Conservation (phyloP, 768 basidiomycete species). For the Pilatotrama ljubarskyi region DNA sequence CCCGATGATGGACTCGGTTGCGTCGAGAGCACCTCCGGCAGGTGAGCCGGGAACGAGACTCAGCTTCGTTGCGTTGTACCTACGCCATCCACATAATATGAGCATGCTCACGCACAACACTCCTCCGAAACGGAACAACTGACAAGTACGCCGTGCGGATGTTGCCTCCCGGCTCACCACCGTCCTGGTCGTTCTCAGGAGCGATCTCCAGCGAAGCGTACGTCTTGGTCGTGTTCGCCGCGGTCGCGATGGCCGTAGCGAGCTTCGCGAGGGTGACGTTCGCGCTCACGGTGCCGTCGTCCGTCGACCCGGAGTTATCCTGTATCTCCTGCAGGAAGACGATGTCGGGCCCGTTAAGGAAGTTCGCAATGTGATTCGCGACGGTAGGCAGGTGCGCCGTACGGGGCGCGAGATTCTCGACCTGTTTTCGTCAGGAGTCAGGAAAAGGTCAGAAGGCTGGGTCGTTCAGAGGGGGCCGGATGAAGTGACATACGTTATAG, state of each 20-base stretch:
- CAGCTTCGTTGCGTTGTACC: conserved; percentile 50
- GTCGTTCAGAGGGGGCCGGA: no score
- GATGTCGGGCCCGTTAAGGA: conserved; percentile 55
- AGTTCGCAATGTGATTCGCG: conserved; percentile 53
- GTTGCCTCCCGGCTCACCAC: conserved; percentile 64
- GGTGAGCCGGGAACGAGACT: conserved; percentile 46
- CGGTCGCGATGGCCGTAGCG: conserved; percentile 44
- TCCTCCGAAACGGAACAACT: conserved; percentile 12
- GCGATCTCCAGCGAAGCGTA: conserved; percentile 52
- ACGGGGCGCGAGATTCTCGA: conserved; percentile 27
- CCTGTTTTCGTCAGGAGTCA: conserved; percentile 11
- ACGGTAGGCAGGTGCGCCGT: conserved; percentile 30
- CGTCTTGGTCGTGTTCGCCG: conserved; percentile 32
- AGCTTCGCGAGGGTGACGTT: conserved; percentile 53
- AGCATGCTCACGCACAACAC: neutral
- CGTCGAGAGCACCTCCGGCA: conserved; percentile 50
- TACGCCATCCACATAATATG: conserved; percentile 17
- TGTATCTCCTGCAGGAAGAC: conserved; percentile 69
- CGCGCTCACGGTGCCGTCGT: conserved; percentile 54
- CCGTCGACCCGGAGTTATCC: conserved; percentile 51
- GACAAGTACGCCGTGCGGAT: conserved; percentile 59
- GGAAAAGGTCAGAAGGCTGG: neutral
- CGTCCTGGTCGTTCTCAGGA: conserved; percentile 54
- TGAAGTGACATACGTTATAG: conserved; percentile 48
- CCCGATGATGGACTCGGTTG: conserved; percentile 39